These are phyloP conservation scores for Hypoxylon crocopeplum DNA, from an alignment of 495 filamentous ascomycete species.

Conservation along the genomic window DNA sequence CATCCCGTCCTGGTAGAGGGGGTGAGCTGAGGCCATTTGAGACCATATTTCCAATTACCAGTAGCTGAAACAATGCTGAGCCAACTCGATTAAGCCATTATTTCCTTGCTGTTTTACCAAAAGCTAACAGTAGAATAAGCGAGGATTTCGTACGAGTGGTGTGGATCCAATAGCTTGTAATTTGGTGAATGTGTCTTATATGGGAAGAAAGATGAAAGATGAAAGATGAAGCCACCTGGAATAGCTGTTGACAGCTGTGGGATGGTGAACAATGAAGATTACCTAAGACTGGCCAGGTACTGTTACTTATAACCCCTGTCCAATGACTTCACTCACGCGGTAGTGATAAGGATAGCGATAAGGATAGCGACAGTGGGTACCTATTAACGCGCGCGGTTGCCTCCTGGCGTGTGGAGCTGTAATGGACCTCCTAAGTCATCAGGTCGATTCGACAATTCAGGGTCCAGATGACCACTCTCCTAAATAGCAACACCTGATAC, in stretches of 20 bases:
- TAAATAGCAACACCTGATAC: slow-evolving; percentile 14
- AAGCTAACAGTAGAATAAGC: not conserved
- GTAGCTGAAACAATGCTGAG: not conserved
- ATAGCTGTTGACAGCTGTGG: too few species aligned
- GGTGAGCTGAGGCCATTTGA: slow-evolving; percentile 33
- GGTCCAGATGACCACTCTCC: slow-evolving; percentile 31
- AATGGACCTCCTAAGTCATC: slow-evolving; percentile 18
- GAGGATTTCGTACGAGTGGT: too few species aligned
- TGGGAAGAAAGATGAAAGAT: too few species aligned
- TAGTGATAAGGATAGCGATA: slow-evolving; percentile 27
- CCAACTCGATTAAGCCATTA: not conserved
- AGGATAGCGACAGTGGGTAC: slow-evolving; percentile 10
- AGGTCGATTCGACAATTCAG: slow-evolving; percentile 21
- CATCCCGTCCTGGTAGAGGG: slow-evolving; percentile 34
- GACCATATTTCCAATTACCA: slow-evolving; percentile 32
- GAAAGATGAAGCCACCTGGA: not conserved
- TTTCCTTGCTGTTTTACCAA: not conserved
- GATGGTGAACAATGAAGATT: too few species aligned
- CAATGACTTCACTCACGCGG: slow-evolving; percentile 34
- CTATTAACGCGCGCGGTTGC: slow-evolving; percentile 21
- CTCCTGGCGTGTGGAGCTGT: slow-evolving; percentile 9
- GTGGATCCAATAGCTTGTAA: too few species aligned
- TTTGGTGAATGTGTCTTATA: too few species aligned
- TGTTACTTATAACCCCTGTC: slow-evolving; percentile 1
- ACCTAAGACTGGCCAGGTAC: not conserved